Conservation (phyloP, 352 stramenopile genomes). For the Aphanomyces invadans region DNA sequence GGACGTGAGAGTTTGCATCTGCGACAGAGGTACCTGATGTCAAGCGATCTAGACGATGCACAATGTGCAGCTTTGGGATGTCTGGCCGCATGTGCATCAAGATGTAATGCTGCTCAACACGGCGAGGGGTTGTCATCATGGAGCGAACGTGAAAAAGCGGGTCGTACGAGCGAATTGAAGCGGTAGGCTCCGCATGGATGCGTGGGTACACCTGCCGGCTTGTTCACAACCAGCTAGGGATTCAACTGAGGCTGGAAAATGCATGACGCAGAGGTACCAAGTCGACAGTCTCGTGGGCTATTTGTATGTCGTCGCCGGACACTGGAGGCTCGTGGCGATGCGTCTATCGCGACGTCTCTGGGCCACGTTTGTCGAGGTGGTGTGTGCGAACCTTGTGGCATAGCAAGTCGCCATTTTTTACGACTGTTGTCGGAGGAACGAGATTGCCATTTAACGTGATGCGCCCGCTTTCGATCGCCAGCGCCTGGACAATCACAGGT, state of each 20-base stretch:
- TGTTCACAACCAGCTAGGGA: conserved; percentile 70
- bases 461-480: conserved; percentile 88
- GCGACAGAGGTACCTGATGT: conserved; percentile 71
- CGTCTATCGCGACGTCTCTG: conserved; percentile 34
- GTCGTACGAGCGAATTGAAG: conserved; percentile 86
- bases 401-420: conserved; percentile 92
- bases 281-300: conserved; percentile 71
- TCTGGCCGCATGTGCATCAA: conserved; percentile 60
- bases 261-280: conserved; percentile 40
- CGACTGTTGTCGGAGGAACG: conserved; percentile 60
- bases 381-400: conserved; percentile 69
- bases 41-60: conserved; percentile 94
- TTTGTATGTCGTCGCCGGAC: conserved; percentile 59
- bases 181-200: conserved; percentile 93
- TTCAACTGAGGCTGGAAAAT: neutral
- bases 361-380: neutral
- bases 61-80: conserved; percentile 70
- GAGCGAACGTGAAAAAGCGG: too few species aligned
- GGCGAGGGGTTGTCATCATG: neutral
- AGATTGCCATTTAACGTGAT: conserved; percentile 90
- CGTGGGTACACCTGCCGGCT: conserved; percentile 90
- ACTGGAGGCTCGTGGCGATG: conserved; percentile 97
- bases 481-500: conserved; percentile 43
- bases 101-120: conserved; percentile 52
- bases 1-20: too few species aligned